Conservation (phyloP, 768 basidiomycete genomes). For the Suillus brevipes region DNA sequence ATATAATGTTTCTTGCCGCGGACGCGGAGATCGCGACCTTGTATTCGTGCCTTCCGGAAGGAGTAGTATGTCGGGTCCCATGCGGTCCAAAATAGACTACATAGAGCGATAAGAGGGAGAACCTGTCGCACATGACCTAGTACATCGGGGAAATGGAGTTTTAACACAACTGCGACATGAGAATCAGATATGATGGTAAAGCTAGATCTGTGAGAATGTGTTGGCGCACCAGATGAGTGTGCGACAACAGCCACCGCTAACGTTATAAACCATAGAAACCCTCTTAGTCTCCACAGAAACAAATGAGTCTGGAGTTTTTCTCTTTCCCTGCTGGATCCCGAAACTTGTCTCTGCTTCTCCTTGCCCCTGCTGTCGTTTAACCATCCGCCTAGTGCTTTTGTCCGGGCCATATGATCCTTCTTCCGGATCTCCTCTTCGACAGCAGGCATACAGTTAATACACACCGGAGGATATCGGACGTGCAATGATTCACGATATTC, state of each 20-base stretch:
- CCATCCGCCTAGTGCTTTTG: constrained; percentile 72
- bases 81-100: constrained; percentile 74
- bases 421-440: constrained; percentile 81
- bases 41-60: constrained; percentile 56
- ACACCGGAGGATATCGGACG: constrained; percentile 85
- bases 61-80: constrained; percentile 86
- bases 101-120: constrained; percentile 50
- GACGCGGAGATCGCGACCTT: constrained; percentile 71
- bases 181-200: constrained; percentile 1
- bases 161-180: constrained; percentile 33
- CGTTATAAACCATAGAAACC: constrained; percentile 61
- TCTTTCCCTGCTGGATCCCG: constrained; percentile 39
- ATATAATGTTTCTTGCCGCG: constrained; percentile 64
- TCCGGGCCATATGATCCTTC: constrained; percentile 81
- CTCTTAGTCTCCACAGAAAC: constrained; percentile 68
- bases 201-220: background rate
- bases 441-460: constrained; percentile 67
- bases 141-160: constrained; percentile 19
- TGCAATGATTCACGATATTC: constrained; percentile 77
- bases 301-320: constrained; percentile 52
- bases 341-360: constrained; percentile 51
- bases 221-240: constrained; percentile 41
- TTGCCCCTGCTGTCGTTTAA: constrained; percentile 67
- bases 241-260: constrained; percentile 42
- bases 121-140: constrained; percentile 33